Conservation (phyloP, 2,329 filamentous ascomycete species). For the Pseudocercospora crystallina region DNA sequence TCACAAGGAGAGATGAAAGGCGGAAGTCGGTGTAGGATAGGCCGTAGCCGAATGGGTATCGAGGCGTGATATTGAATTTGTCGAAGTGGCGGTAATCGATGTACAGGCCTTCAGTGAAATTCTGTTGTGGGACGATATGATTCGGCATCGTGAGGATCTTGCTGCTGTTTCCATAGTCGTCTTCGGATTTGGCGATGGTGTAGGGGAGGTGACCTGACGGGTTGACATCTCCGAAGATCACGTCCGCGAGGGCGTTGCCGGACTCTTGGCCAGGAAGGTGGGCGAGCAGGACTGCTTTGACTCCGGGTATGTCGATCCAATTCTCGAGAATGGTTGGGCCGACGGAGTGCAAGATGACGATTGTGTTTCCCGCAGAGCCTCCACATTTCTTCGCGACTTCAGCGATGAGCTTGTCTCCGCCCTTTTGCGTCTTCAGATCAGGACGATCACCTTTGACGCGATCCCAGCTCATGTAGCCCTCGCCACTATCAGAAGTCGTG, state of each 20-base stretch:
- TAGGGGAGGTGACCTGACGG: slow-evolving; percentile 83
- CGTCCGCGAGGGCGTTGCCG: slow-evolving; percentile 75
- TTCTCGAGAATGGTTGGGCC: slow-evolving; percentile 77
- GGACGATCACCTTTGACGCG: slow-evolving; percentile 77
- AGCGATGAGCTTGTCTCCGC: slow-evolving; percentile 72
- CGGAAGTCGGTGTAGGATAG: slow-evolving; percentile 77
- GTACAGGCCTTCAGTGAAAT: slow-evolving; percentile 79
- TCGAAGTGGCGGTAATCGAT: slow-evolving; percentile 92
- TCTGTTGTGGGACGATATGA: slow-evolving; percentile 72
- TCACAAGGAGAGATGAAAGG: slow-evolving; percentile 56
- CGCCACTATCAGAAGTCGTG: slow-evolving; percentile 78
- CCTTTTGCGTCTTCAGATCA: slow-evolving; percentile 71
- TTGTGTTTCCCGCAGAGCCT: slow-evolving; percentile 54
- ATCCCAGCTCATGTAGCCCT: slow-evolving; percentile 67
- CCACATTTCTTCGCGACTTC: slow-evolving; percentile 68
- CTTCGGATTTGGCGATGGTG: slow-evolving; percentile 72
- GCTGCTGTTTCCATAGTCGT: slow-evolving; percentile 73
- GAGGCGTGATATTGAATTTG: slow-evolving; percentile 68
- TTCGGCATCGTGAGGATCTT: slow-evolving; percentile 70
- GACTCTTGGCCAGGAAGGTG: slow-evolving; percentile 86
- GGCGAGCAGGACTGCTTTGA: slow-evolving; percentile 79
- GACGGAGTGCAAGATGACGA: slow-evolving; percentile 86
- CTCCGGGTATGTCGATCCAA: slow-evolving; percentile 73
- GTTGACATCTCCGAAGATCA: slow-evolving; percentile 76
- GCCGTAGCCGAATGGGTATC: slow-evolving; percentile 84